A percentile compares a stretch with the other conserved stretches of the same genome.
phyloP scores from a whole-genome alignment of 805 yeast species.

The Candida maris region DNA sequence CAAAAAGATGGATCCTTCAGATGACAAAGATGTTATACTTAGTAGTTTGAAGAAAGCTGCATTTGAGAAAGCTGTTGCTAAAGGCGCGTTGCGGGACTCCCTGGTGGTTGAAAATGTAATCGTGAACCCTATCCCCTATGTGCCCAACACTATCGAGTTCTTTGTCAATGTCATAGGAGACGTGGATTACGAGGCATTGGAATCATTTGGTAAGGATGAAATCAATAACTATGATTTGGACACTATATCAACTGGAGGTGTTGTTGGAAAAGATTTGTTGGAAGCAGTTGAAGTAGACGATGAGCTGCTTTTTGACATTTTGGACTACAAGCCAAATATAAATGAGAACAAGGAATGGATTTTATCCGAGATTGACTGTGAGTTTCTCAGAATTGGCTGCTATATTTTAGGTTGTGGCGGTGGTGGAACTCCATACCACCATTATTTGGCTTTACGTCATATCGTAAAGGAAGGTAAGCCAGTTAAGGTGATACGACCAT shows the following conservation, averaged over 20 bases:
- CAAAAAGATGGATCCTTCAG: slow-evolving; percentile 12
- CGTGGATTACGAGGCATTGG: slow-evolving; percentile 33
- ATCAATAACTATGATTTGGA: background rate
- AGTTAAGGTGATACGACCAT: slow-evolving; percentile 34
- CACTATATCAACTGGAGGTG: slow-evolving; percentile 8
- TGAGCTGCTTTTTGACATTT: slow-evolving; percentile 21
- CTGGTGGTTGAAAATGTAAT: slow-evolving; percentile 22
- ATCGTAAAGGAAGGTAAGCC: slow-evolving; percentile 32
- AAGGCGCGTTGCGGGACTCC: slow-evolving; percentile 26
- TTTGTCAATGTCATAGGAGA: slow-evolving; percentile 41
- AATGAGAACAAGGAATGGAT: slow-evolving; percentile 33
- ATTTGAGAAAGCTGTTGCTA: slow-evolving; percentile 14
- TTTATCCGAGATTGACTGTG: slow-evolving; percentile 40
- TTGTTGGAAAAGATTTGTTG: slow-evolving; percentile 5
- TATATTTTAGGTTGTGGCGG: slow-evolving; percentile 48
- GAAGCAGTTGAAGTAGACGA: slow-evolving; percentile 8
- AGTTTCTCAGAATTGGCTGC: slow-evolving; percentile 39
- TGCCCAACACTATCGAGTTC: slow-evolving; percentile 32
- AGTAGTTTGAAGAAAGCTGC: slow-evolving; percentile 18
- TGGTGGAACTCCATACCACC: slow-evolving; percentile 45
- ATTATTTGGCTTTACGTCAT: slow-evolving; percentile 33
- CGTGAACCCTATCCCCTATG: slow-evolving; percentile 31
- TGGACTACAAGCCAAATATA: slow-evolving; percentile 30
- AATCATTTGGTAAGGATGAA: background rate
- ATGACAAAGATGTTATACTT: slow-evolving; percentile 16